Conservation (phyloP, 305 asterid genomes). For the Fraxinus ornus region DNA sequence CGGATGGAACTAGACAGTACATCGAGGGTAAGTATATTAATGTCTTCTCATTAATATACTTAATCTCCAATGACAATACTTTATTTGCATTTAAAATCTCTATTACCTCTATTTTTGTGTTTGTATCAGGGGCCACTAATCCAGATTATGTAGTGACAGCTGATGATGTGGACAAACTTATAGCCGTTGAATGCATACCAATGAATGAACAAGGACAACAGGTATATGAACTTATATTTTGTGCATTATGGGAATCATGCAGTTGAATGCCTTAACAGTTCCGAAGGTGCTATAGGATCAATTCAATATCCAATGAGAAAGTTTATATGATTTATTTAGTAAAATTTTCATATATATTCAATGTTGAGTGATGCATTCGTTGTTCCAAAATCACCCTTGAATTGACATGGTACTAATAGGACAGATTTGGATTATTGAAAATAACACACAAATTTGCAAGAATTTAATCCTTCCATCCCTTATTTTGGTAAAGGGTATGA, state of each 20-base stretch:
- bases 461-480: background rate
- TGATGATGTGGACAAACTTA: conserved; percentile 87
- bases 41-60: background rate
- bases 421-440: background rate
- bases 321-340: background rate
- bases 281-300: too few relatives aligned
- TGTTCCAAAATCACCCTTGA: background rate
- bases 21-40: conserved; percentile 65
- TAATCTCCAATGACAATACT: background rate
- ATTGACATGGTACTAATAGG: background rate
- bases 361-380: background rate
- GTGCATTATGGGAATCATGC: background rate
- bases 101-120: background rate
- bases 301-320: background rate
- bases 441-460: background rate
- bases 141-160: conserved; percentile 92
- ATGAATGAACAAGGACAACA: conserved; percentile 95
- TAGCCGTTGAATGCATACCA: conserved; percentile 98
- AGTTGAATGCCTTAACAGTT: background rate
- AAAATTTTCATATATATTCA: background rate
- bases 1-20: conserved; percentile 93
- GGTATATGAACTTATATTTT: conserved; percentile 34
- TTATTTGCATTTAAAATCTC: conserved; percentile 1
- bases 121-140: conserved; percentile 83
- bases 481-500: background rate